Conservation (phyloP, 345 rosid genomes). For the Salix purpurea region DNA sequence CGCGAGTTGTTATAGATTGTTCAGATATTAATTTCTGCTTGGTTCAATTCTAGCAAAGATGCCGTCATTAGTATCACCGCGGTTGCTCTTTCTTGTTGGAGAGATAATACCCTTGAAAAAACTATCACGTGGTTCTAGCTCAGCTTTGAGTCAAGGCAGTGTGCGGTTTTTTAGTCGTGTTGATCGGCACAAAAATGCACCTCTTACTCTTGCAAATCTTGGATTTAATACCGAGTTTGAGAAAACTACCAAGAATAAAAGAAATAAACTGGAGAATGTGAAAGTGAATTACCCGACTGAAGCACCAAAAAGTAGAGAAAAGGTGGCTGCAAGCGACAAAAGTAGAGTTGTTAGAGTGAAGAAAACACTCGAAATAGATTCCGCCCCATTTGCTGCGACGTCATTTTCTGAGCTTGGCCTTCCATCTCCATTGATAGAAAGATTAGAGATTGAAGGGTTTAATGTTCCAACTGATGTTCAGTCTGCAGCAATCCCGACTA, state of each 20-base stretch:
- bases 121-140: slow-evolving; percentile 38
- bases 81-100: slow-evolving; percentile 62
- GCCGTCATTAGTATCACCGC: slow-evolving; percentile 48
- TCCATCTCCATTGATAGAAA: slow-evolving; percentile 54
- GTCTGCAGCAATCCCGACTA: slow-evolving; percentile 71
- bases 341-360: slow-evolving; percentile 34
- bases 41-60: slow-evolving; percentile 25
- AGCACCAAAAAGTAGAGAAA: slow-evolving; percentile 35
- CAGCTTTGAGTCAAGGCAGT: slow-evolving; percentile 29
- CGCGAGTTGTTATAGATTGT: background rate
- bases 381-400: slow-evolving; percentile 61
- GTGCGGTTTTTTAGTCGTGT: slow-evolving; percentile 42
- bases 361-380: slow-evolving; percentile 41
- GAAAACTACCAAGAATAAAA: slow-evolving; percentile 20
- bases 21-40: background rate
- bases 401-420: slow-evolving; percentile 90
- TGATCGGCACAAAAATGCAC: slow-evolving; percentile 31
- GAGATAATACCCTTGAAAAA: slow-evolving; percentile 44
- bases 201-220: slow-evolving; percentile 66
- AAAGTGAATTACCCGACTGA: slow-evolving; percentile 17
- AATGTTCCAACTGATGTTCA: slow-evolving; percentile 82
- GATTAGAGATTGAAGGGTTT: slow-evolving; percentile 70
- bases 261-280: slow-evolving; percentile 23
- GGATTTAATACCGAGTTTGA: slow-evolving; percentile 38
- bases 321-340: slow-evolving; percentile 27